Percentiles rank a stretch among this genome's conserved stretches.
phyloP scores from a whole-genome alignment of 2,329 filamentous ascomycete species.

The Colletotrichum truncatum region DNA sequence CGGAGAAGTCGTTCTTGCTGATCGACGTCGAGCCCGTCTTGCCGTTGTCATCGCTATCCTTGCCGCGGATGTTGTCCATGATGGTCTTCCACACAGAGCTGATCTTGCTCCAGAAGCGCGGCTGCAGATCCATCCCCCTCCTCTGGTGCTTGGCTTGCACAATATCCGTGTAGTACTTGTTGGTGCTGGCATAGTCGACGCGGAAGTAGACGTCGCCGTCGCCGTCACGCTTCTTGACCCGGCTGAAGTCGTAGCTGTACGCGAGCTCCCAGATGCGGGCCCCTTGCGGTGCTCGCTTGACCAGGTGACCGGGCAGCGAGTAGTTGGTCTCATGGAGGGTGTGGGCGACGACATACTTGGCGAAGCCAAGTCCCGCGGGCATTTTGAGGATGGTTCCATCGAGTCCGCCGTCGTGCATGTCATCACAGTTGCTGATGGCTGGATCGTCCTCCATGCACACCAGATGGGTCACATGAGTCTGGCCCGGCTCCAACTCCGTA shows the following conservation, averaged over 20 bases:
- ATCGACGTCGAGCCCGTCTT: not conserved
- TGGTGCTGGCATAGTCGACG: not conserved
- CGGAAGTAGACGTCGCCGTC: not conserved
- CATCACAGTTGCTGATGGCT: slow-evolving; percentile 1
- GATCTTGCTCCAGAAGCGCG: not conserved
- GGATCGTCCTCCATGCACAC: slow-evolving; percentile 2
- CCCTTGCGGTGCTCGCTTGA: not conserved
- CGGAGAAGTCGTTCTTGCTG: not conserved
- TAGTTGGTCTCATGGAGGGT: not conserved
- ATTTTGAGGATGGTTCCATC: not conserved
- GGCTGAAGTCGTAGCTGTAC: slow-evolving; percentile 3
- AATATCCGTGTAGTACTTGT: not conserved
- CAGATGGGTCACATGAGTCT: not conserved
- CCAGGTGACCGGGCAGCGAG: not conserved
- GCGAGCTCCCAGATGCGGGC: not conserved
- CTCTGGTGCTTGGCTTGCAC: not conserved
- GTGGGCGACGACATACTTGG: slow-evolving; percentile 1
- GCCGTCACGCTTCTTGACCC: not conserved
- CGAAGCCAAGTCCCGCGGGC: not conserved
- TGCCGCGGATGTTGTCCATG: not conserved
- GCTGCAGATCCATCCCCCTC: not conserved
- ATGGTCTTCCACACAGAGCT: not conserved
- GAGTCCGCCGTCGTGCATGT: not conserved
- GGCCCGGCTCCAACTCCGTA: not conserved
- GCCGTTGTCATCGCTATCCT: not conserved